Conservation (phyloP, 2,329 filamentous ascomycete species). For the Blastomyces silverae region DNA sequence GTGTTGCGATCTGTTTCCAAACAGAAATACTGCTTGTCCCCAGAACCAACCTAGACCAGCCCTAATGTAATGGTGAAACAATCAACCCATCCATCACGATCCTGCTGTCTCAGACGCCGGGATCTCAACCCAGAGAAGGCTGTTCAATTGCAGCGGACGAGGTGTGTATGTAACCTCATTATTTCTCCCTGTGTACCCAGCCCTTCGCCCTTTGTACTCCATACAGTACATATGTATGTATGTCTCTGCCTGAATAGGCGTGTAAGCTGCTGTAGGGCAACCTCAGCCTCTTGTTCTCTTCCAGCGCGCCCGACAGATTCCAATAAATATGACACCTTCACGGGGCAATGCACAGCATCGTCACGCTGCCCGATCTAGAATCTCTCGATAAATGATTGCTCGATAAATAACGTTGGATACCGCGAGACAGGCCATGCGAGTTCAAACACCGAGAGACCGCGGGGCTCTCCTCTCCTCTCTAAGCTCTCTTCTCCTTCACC, state of each 20-base stretch:
- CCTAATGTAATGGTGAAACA: constrained; percentile 7
- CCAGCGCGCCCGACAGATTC: not conserved
- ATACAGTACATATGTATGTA: too few species aligned
- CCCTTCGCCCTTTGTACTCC: not conserved
- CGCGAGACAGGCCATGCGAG: not conserved
- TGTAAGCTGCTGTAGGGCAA: not conserved
- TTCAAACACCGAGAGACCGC: not conserved
- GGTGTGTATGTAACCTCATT: not conserved
- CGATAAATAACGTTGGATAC: not conserved
- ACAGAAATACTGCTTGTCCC: not conserved
- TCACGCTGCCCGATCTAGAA: not conserved
- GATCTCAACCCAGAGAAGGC: not conserved
- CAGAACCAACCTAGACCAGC: not conserved
- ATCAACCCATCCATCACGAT: not conserved
- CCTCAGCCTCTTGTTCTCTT: not conserved
- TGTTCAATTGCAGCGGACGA: not conserved
- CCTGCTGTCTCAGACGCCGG: not conserved
- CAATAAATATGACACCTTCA: not conserved
- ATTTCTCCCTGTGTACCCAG: too few species aligned
- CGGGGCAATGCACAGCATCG: not conserved
- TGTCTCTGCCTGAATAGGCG: not conserved
- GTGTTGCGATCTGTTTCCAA: not conserved
- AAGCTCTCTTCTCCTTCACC: too few species aligned
- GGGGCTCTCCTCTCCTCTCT: too few species aligned
- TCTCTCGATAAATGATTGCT: too few species aligned